These are phyloP conservation scores for Hydrangea macrophylla DNA, from an alignment of 148 eudicot genomes.

Conservation along the genomic window DNA sequence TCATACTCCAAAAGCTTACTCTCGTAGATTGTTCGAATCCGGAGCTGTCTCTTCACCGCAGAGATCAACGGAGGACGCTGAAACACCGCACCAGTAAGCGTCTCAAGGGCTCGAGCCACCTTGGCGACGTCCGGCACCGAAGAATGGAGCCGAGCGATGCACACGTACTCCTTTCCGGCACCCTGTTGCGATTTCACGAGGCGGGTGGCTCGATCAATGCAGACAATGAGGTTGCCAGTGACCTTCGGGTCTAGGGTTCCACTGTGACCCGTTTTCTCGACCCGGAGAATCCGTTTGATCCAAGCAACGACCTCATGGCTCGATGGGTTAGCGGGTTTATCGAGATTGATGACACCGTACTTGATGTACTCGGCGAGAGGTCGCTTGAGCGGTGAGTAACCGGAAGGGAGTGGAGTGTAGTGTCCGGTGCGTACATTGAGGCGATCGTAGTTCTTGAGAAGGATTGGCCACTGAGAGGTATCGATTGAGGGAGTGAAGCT, in stretches of 20 bases:
- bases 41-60: conserved; percentile 85
- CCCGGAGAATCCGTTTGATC: conserved; percentile 83
- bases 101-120: conserved; percentile 75
- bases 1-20: conserved; percentile 86
- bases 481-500: conserved; percentile 57
- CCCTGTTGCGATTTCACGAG: conserved; percentile 93
- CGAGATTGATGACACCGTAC: conserved; percentile 78
- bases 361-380: conserved; percentile 69
- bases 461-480: conserved; percentile 87
- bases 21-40: conserved; percentile 86
- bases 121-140: conserved; percentile 69
- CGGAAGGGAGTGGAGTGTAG: conserved; percentile 83
- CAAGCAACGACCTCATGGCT: conserved; percentile 95
- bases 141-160: conserved; percentile 79
- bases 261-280: conserved; percentile 85
- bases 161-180: conserved; percentile 94
- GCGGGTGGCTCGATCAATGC: conserved; percentile 83
- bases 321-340: conserved; percentile 90
- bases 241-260: conserved; percentile 94
- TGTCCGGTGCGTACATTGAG: conserved; percentile 84
- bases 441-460: conserved; percentile 77
- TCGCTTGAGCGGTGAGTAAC: conserved; percentile 72
- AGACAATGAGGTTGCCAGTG: conserved; percentile 86
- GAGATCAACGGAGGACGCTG: conserved; percentile 90
- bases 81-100: conserved; percentile 78